Evolutionary conservation across 441 rosid species (phyloP).

Genomic region (Metrosideros polymorpha): DNA sequence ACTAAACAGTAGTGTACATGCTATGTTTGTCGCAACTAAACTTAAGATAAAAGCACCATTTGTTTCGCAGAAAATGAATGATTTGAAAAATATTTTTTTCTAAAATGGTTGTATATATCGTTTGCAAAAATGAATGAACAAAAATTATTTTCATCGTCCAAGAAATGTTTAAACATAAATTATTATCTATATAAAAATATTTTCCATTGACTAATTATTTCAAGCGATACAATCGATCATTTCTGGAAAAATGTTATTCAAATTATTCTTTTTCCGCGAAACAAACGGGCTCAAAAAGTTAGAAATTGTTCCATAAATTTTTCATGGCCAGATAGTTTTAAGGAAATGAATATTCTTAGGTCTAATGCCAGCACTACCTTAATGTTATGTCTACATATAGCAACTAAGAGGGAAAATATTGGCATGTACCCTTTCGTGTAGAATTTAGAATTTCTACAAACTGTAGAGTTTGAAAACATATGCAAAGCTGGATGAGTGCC

Average conservation of each 20-base stretch:
- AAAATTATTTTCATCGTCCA: fast-evolving
- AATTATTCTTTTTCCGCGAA: neutral
- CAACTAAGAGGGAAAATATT: too few relatives aligned
- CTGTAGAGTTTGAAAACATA: too few relatives aligned
- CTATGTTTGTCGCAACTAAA: neutral
- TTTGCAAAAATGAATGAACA: neutral
- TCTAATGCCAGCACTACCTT: neutral
- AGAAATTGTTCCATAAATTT: neutral
- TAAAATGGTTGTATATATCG: fast-evolving
- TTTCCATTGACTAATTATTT: neutral
- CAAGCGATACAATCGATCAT: neutral
- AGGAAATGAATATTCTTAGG: neutral
- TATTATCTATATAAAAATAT: fast-evolving
- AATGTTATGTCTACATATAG: too few relatives aligned
- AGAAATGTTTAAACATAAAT: neutral
- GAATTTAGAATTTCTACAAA: too few relatives aligned
- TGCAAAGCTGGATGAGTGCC: too few relatives aligned
- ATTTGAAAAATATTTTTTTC: neutral
- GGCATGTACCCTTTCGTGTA: too few relatives aligned
- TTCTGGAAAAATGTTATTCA: neutral
- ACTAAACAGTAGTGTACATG: neutral
- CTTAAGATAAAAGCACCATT: neutral
- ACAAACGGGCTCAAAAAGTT: neutral
- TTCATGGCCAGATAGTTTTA: neutral
- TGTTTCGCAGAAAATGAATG: neutral